Evolutionary conservation across 495 filamentous ascomycete species (phyloP).

Genomic region (Neurospora terricola): DNA sequence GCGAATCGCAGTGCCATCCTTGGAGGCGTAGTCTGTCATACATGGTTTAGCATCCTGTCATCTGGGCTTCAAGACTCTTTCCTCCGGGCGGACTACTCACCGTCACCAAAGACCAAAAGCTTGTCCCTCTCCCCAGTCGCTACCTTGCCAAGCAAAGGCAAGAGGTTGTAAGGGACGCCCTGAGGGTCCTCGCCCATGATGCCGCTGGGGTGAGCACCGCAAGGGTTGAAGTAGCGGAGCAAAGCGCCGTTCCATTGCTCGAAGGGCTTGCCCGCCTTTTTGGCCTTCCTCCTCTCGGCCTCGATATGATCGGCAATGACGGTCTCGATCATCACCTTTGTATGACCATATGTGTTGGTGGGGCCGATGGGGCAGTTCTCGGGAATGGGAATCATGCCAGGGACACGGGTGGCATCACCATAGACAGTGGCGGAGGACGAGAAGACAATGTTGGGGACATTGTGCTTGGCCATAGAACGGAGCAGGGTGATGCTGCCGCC

Average conservation of each 20-base stretch:
- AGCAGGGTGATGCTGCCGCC: conserved; percentile 85
- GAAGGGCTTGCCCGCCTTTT: conserved; percentile 65
- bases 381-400: conserved; percentile 98
- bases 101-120: conserved; percentile 86
- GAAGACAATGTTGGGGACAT: conserved; percentile 95
- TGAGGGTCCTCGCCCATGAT: conserved; percentile 98
- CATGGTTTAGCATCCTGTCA: neutral
- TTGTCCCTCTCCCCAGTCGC: conserved; percentile 93
- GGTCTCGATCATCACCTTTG: conserved; percentile 82
- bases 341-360: conserved; percentile 95
- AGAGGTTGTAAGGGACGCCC: conserved; percentile 90
- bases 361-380: conserved; percentile 92
- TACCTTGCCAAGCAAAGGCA: conserved; percentile 89
- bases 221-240: conserved; percentile 96
- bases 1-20: conserved; percentile 67
- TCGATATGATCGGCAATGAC: conserved; percentile 87
- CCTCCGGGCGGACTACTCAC: conserved; percentile 38
- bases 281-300: conserved; percentile 72
- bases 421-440: conserved; percentile 95
- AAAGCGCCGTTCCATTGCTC: conserved; percentile 89
- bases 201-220: conserved; percentile 86
- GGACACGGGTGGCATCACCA: conserved; percentile 91
- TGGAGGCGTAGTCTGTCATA: conserved; percentile 73
- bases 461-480: conserved; percentile 73
- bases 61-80: neutral